These are phyloP conservation scores for Galeopsis tetrahit DNA, from an alignment of 257 asterid species.

Conservation along the genomic window DNA sequence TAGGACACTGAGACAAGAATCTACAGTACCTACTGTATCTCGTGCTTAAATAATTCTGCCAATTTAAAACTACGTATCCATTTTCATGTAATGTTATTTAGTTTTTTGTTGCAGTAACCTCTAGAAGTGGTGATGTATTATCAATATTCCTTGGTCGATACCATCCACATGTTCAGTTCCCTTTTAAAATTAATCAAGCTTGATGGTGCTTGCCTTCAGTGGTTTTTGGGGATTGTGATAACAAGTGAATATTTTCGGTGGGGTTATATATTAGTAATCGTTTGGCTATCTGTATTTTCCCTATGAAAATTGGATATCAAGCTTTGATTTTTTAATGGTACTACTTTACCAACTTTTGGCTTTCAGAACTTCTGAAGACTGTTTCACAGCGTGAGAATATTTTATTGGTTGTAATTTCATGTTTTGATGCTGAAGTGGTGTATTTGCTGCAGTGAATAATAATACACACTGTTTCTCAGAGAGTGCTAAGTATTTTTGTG, in stretches of 20 bases:
- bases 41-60: neutral
- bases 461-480: neutral
- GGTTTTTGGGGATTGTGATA: neutral
- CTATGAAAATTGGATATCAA: neutral
- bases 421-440: neutral
- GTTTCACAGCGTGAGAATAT: neutral
- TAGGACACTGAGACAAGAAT: neutral
- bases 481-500: slow-evolving; percentile 6
- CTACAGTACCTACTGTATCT: neutral
- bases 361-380: neutral
- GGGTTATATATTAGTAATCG: neutral
- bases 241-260: neutral
- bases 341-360: slow-evolving; percentile 20
- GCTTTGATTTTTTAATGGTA: slow-evolving; percentile 7
- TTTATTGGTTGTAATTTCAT: slow-evolving; percentile 19
- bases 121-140: neutral
- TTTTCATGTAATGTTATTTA: slow-evolving; percentile 17
- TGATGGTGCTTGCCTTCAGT: slow-evolving; percentile 20
- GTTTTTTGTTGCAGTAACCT: slow-evolving; percentile 29
- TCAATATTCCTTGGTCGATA: neutral
- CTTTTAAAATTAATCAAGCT: slow-evolving; percentile 5
- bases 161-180: neutral
- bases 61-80: slow-evolving; percentile 4
- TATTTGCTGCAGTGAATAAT: slow-evolving; percentile 21
- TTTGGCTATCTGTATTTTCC: slow-evolving; percentile 5